These are phyloP conservation scores for Ottelia alismoides DNA, from an alignment of 106 monocot genomes.

Conservation along the genomic window DNA sequence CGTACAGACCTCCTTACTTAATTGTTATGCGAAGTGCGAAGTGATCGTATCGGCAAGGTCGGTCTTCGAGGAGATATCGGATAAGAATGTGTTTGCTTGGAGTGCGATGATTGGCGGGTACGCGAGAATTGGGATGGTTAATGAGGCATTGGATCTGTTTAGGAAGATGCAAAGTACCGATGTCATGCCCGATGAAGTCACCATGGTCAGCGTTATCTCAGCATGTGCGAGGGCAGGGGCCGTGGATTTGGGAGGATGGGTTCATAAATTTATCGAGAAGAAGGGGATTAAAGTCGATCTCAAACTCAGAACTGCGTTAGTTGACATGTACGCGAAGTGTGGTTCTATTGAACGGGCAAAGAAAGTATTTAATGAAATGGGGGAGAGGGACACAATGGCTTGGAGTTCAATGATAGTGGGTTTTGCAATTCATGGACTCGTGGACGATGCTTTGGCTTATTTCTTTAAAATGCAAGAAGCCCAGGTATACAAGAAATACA, in stretches of 20 bases:
- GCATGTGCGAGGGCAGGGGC: slow-evolving; percentile 82
- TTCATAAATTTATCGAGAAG: slow-evolving; percentile 66
- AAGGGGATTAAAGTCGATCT: slow-evolving; percentile 51
- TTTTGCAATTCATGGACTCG: slow-evolving; percentile 67
- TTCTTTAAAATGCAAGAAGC: slow-evolving; percentile 50
- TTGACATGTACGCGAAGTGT: slow-evolving; percentile 86
- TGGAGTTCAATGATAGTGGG: slow-evolving; percentile 87
- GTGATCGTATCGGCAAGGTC: slow-evolving; percentile 30
- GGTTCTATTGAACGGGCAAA: slow-evolving; percentile 53
- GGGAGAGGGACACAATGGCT: slow-evolving; percentile 42
- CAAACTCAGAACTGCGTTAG: slow-evolving; percentile 69
- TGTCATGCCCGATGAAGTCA: slow-evolving; percentile 75
- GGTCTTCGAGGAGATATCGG: slow-evolving; percentile 58
- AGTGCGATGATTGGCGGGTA: slow-evolving; percentile 89
- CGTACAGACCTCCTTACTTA: slow-evolving; percentile 58
- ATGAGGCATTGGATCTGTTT: slow-evolving; percentile 68
- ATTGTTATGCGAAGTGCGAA: slow-evolving; percentile 72
- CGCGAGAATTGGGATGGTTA: slow-evolving; percentile 55
- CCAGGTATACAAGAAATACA: slow-evolving; percentile 30
- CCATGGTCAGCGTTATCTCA: slow-evolving; percentile 82
- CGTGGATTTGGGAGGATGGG: slow-evolving; percentile 74
- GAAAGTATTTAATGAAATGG: slow-evolving; percentile 59
- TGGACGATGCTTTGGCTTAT: slow-evolving; percentile 57
- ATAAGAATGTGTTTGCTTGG: slow-evolving; percentile 75
- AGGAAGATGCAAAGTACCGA: slow-evolving; percentile 54